Base-by-base conservation (phyloP, 768 basidiomycete genomes). In the Dioszegia crocea region DNA sequence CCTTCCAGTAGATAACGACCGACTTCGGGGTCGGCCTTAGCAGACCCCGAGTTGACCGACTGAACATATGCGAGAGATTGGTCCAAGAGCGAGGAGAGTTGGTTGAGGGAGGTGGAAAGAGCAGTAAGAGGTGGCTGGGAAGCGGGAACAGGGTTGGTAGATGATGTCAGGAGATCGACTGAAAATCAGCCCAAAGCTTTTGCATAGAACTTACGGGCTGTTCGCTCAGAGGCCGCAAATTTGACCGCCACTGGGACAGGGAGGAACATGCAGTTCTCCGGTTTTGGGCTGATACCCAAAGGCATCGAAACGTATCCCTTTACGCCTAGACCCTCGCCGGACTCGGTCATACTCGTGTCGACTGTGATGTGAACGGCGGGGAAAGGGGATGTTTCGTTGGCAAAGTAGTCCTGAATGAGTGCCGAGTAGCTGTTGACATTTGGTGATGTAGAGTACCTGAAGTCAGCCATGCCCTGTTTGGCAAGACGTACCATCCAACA, bases 371-470 rank as follows among this genome's bases (percentile, higher is more conserved):
- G 92, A 47, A 98, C 84, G 2, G 94, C 91, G 30, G 86, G 89
- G 75, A 88, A 85, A 2, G 91, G 89, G 0, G 84, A 81, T 4
- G 90, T 91, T 78, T 97, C 91, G 82, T 89, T 86, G 39, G 89
- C 85, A 78, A 96, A 98, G 80, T 96, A 96, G 78, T 93, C 91
- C 82, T 97, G 94, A 73, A 98, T 93, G 66, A 98, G 83, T 11
- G 94, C 91, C 26, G 93, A 93, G 80, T 91, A 93, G 6, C 89
- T 90, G 79, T 93, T 93, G 57, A 97, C 82, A 64, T 85, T 84
- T 12, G 89, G 87, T 59, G 89, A 89, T 1, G 94, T 96, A 23
- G 91, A 91, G 78, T 91, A 92, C 91, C 91, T 91, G 70, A 1
- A 26, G 40, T 48, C 29, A 61, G 61, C 27, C 12, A 26, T 23